Evolutionary conservation across 2,329 filamentous ascomycete species (phyloP).

Genomic region (Seiridium cupressi): DNA sequence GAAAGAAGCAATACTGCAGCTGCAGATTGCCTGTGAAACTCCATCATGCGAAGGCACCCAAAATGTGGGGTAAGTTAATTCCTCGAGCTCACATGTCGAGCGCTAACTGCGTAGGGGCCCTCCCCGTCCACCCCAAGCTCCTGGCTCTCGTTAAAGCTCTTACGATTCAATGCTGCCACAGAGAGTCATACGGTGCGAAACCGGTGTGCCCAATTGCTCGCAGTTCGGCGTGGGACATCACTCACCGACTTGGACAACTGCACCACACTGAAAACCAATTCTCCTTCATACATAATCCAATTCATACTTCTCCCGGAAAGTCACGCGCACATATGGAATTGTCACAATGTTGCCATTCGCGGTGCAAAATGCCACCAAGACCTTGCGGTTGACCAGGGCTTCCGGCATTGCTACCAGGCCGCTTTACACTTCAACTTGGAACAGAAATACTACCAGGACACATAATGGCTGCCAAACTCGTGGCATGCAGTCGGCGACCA

Average conservation of each 20-base stretch:
- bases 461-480: constrained; percentile 3
- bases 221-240: not conserved
- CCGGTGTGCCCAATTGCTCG: not conserved
- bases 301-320: not conserved
- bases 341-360: constrained; percentile 40
- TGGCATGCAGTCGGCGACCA: constrained; percentile 29
- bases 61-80: not conserved
- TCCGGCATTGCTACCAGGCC: constrained; percentile 7
- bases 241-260: not conserved
- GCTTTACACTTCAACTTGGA: not conserved
- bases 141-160: not conserved
- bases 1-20: too few species aligned
- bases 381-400: constrained; percentile 24
- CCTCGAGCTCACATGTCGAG: not conserved
- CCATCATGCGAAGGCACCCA: not conserved
- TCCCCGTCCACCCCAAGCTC: not conserved
- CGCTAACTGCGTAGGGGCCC: not conserved
- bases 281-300: not conserved
- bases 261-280: not conserved
- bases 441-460: not conserved
- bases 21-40: too few species aligned
- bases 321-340: constrained; percentile 23
- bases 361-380: constrained; percentile 43
- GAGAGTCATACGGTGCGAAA: constrained; percentile 7
- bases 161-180: not conserved